Conservation (phyloP, 805 yeast genomes). For the Ogataea neopini region DNA sequence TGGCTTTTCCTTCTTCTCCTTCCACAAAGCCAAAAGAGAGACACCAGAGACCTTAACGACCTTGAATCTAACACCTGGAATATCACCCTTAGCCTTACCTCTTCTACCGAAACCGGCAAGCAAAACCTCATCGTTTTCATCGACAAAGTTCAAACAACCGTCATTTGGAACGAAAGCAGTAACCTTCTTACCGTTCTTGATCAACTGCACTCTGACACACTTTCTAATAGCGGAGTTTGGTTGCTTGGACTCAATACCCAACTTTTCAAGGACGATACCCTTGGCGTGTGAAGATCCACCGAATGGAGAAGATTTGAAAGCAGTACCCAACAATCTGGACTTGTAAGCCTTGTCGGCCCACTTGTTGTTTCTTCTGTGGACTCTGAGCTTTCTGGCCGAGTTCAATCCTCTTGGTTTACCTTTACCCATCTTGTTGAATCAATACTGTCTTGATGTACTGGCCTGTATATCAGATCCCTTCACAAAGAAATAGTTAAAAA, state of each 20-base stretch:
- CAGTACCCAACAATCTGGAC: constrained; percentile 98
- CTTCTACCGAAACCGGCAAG: constrained; percentile 99
- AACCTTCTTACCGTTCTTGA: constrained; percentile 99
- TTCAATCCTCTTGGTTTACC: constrained; percentile 99
- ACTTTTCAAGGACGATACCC: constrained; percentile 99
- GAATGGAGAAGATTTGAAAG: constrained; percentile 99
- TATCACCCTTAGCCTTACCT: constrained; percentile 99
- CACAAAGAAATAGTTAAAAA: constrained; percentile 6
- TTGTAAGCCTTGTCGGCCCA: constrained; percentile 99
- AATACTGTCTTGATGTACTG: constrained; percentile 6
- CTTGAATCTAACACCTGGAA: constrained; percentile 99
- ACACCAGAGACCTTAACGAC: constrained; percentile 99
- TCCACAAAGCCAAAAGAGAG: constrained; percentile 98
- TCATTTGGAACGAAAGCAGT: constrained; percentile 99
- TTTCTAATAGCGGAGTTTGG: constrained; percentile 99
- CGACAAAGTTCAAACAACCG: constrained; percentile 99
- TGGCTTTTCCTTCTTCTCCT: constrained; percentile 99
- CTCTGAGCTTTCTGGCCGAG: constrained; percentile 99
- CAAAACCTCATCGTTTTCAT: constrained; percentile 99
- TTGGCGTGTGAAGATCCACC: constrained; percentile 99
- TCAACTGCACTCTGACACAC: constrained; percentile 99
- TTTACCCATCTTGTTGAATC: constrained; percentile 80
- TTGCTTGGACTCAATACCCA: constrained; percentile 99
- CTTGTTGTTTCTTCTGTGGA: constrained; percentile 99
- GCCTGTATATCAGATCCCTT: constrained; percentile 2